These are phyloP conservation scores for Boletus coccyginus DNA, from an alignment of 768 basidiomycete genomes.

Conservation along the genomic window DNA sequence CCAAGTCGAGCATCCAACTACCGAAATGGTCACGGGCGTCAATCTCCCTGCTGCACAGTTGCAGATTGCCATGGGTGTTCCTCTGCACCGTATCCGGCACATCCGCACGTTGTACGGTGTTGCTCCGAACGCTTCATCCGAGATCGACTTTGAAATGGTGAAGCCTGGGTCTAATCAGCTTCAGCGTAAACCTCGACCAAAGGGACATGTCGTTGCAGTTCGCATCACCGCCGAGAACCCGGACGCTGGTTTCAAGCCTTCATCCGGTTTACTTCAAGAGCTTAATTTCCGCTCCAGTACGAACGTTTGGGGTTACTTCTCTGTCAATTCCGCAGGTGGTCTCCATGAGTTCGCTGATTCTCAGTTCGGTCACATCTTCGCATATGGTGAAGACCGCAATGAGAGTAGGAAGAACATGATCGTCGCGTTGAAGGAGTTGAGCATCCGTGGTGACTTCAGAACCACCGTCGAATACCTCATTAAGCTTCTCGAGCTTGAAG, in stretches of 20 bases:
- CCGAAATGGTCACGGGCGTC: conserved; percentile 99
- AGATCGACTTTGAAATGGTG: conserved; percentile 96
- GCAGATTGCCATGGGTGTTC: conserved; percentile 97
- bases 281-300: conserved; percentile 99
- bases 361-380: conserved; percentile 99
- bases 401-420: conserved; percentile 99
- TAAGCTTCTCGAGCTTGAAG: conserved; percentile 92
- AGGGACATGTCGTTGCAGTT: conserved; percentile 98
- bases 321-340: conserved; percentile 91
- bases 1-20: conserved; percentile 99
- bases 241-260: conserved; percentile 99
- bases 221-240: conserved; percentile 99
- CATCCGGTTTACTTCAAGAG: conserved; percentile 94
- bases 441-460: conserved; percentile 97
- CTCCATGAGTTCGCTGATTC: conserved; percentile 99
- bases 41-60: conserved; percentile 97
- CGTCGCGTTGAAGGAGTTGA: conserved; percentile 95
- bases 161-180: conserved; percentile 83
- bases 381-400: conserved; percentile 93
- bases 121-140: conserved; percentile 81
- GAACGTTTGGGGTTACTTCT: conserved; percentile 99
- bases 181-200: conserved; percentile 93
- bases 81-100: conserved; percentile 91
- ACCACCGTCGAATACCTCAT: conserved; percentile 99
- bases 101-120: conserved; percentile 96